phyloP scores from a whole-genome alignment of 148 eudicot species.

The Persicaria tinctoria region DNA sequence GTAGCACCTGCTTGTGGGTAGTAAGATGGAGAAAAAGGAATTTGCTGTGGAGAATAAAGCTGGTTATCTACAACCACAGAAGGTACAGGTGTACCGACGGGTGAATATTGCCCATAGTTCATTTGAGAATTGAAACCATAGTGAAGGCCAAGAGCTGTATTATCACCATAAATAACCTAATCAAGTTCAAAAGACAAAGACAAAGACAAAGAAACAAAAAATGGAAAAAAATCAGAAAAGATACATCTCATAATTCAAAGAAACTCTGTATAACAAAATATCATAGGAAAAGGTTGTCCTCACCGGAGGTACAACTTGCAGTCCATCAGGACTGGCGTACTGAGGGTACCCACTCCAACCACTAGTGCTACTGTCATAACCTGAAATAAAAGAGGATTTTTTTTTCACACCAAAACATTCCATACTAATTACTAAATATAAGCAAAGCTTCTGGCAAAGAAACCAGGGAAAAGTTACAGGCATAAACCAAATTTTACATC shows the following conservation, averaged over 20 bases:
- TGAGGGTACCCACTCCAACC: conserved; percentile 78
- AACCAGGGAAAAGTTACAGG: neutral
- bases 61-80: conserved; percentile 83
- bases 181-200: conserved; percentile 18
- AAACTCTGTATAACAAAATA: neutral
- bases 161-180: conserved; percentile 73
- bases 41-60: conserved; percentile 75
- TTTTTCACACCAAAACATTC: neutral
- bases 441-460: neutral
- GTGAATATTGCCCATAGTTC: conserved; percentile 93
- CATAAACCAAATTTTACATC: neutral
- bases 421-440: neutral
- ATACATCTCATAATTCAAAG: neutral
- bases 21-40: conserved; percentile 66
- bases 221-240: conserved; percentile 1
- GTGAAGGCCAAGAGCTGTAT: conserved; percentile 60
- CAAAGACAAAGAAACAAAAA: neutral
- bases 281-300: conserved; percentile 19
- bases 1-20: conserved; percentile 71
- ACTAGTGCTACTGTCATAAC: conserved; percentile 54
- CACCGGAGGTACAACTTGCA: conserved; percentile 92
- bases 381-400: conserved; percentile 26
- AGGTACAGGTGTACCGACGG: conserved; percentile 71
- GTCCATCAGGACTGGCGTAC: conserved; percentile 63
- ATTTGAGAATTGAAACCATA: conserved; percentile 73